Evolutionary conservation across 768 basidiomycete genomes (phyloP).

Genomic region (Rhodotorula kratochvilovae): DNA sequence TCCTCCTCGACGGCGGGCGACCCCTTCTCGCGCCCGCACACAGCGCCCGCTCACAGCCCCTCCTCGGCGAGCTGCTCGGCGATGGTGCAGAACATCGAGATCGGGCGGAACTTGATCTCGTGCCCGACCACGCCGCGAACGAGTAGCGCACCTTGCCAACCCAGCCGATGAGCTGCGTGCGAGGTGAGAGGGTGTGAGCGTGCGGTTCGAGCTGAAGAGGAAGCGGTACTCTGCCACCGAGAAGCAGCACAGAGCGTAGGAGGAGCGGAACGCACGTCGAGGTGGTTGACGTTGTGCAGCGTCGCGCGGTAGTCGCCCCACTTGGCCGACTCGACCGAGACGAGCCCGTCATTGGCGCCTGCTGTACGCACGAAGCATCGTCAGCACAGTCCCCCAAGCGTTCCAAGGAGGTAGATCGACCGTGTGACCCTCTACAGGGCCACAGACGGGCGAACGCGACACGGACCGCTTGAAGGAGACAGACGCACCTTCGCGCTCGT

Average conservation of each 20-base stretch:
- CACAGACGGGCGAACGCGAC: neutral
- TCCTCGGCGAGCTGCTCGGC: slow-evolving; percentile 35
- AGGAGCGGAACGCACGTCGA: neutral
- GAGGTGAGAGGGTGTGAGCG: neutral
- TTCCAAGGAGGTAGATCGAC: no score
- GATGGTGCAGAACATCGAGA: slow-evolving; percentile 74
- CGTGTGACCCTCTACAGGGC: no score
- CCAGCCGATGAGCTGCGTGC: neutral
- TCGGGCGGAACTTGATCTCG: slow-evolving; percentile 77
- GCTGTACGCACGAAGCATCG: slow-evolving; percentile 45
- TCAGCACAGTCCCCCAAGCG: slow-evolving; percentile 49
- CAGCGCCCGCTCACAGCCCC: slow-evolving; percentile 1
- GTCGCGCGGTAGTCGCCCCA: slow-evolving; percentile 98
- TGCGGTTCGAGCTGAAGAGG: rapidly evolving
- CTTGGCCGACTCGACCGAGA: slow-evolving; percentile 76
- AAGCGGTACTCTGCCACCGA: neutral
- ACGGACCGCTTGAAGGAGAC: no score
- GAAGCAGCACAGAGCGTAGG: slow-evolving; percentile 41
- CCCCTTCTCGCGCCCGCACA: no score
- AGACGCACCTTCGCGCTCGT: slow-evolving; percentile 39
- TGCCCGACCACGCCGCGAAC: neutral
- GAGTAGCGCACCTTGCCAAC: slow-evolving; percentile 3
- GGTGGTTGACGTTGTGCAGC: slow-evolving; percentile 79
- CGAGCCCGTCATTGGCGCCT: slow-evolving; percentile 91
- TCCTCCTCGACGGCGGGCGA: no score